Conservation (phyloP, 2,329 filamentous ascomycete genomes). For the Alternaria angustiovoidea region DNA sequence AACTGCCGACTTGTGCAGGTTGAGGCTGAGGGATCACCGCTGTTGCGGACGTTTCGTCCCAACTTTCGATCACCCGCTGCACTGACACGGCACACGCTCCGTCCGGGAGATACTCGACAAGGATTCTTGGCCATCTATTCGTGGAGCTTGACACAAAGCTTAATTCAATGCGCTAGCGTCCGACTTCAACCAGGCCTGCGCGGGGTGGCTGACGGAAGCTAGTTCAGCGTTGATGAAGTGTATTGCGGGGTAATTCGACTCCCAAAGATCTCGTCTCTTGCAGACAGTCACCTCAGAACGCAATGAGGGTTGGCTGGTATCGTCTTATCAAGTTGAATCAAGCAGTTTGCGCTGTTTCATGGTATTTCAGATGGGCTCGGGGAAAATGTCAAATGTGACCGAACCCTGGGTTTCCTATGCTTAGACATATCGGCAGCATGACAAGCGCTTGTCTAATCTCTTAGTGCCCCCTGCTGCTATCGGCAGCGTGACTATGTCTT, state of each 20-base stretch:
- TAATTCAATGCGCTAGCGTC: constrained; percentile 30
- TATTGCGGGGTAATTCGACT: constrained; percentile 33
- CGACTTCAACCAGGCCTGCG: constrained; percentile 19
- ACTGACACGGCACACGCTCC: constrained; percentile 19
- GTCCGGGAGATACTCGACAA: constrained; percentile 31
- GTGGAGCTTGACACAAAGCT: constrained; percentile 37
- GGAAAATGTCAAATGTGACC: not conserved
- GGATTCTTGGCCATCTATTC: constrained; percentile 36
- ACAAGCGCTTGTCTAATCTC: constrained; percentile 17
- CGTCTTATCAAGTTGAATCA: not conserved
- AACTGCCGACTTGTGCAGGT: constrained; percentile 9
- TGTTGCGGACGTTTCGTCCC: constrained; percentile 13
- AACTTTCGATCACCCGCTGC: constrained; percentile 13
- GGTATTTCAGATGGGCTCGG: not conserved
- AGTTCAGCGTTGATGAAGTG: constrained; percentile 19
- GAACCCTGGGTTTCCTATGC: constrained; percentile 9
- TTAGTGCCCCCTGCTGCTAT: constrained; percentile 11
- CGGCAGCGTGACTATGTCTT: constrained; percentile 13
- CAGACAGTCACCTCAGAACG: not conserved
- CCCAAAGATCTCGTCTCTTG: not conserved
- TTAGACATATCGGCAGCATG: constrained; percentile 19
- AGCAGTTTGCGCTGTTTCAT: not conserved
- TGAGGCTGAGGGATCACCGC: constrained; percentile 15
- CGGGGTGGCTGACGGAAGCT: constrained; percentile 37
- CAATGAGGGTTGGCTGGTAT: not conserved